These are phyloP conservation scores for Paracorniculantispora psalliotae DNA, from an alignment of 2,329 filamentous ascomycete species.

Conservation along the genomic window DNA sequence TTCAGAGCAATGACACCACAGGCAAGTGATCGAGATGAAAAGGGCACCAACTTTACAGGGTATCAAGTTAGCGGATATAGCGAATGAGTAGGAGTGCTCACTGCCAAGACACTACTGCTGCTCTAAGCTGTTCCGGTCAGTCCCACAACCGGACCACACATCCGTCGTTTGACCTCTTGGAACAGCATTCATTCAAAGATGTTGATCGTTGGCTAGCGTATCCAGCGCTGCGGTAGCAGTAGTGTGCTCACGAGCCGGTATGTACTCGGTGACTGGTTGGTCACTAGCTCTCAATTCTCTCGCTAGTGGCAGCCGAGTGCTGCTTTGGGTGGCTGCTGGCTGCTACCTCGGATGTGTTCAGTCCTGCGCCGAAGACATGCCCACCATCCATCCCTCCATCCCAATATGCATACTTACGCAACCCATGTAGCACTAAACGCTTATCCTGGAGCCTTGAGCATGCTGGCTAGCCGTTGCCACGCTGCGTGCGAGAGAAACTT, in stretches of 20 bases:
- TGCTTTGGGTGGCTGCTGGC: neutral
- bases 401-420: neutral
- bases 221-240: neutral
- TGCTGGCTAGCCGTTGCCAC: neutral
- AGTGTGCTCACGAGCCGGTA: neutral
- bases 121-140: neutral
- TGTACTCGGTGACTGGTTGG: neutral
- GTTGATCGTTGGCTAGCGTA: neutral
- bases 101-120: neutral
- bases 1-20: no score
- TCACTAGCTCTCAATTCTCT: neutral
- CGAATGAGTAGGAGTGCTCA: neutral
- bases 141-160: neutral
- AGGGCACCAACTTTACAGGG: neutral
- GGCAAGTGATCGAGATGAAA: neutral
- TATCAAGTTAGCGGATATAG: neutral
- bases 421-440: neutral
- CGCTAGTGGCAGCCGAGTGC: neutral
- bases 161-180: neutral
- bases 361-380: neutral
- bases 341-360: no score
- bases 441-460: neutral
- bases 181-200: neutral
- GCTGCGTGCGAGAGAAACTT: neutral
- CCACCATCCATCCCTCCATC: neutral